phyloP scores from a whole-genome alignment of 2,329 filamentous ascomycete genomes.

The Sclerotinia subarctica region DNA sequence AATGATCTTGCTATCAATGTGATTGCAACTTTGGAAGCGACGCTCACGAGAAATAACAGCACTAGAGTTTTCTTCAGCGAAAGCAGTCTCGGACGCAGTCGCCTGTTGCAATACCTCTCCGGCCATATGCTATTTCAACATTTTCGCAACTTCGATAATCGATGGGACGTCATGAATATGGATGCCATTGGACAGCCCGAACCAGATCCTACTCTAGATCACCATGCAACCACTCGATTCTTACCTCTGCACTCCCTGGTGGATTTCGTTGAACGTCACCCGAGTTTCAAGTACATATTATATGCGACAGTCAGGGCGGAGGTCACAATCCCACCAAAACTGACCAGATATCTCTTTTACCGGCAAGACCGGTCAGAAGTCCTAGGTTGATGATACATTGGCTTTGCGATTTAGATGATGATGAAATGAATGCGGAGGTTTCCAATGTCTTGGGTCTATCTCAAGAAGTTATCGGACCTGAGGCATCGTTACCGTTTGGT shows the following conservation, averaged over 20 bases:
- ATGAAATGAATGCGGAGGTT: background rate
- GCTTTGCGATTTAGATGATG: background rate
- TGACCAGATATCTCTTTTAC: background rate
- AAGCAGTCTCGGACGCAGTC: background rate
- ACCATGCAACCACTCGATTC: background rate
- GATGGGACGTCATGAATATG: no score
- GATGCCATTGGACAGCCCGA: background rate
- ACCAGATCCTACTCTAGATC: background rate
- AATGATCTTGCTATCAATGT: no score
- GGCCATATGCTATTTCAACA: background rate
- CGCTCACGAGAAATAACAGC: background rate
- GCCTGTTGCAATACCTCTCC: no score
- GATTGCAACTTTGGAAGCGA: no score
- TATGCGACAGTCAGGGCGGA: no score
- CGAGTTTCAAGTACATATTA: background rate
- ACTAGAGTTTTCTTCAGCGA: background rate
- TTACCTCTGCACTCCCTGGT: background rate
- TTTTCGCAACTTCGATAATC: background rate
- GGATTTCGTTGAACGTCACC: background rate
- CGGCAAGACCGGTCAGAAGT: background rate
- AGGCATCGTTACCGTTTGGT: no score
- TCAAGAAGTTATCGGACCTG: background rate
- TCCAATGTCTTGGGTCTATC: background rate
- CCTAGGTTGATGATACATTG: background rate
- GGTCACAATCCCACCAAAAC: background rate